phyloP scores from a whole-genome alignment of 306 rosid genomes.

The Prunus dulcis region DNA sequence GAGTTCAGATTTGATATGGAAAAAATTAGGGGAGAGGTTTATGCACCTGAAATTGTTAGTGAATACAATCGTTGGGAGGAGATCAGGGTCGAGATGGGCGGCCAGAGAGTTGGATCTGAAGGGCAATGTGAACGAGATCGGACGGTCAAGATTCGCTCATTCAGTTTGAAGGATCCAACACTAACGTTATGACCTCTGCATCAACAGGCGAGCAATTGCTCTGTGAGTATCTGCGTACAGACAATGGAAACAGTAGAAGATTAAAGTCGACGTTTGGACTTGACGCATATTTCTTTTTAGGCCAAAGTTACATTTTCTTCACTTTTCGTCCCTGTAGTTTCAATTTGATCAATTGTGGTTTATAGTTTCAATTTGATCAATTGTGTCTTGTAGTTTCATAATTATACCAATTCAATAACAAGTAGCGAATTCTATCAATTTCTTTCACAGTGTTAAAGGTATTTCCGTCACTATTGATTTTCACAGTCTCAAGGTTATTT shows the following conservation, averaged over 20 bases:
- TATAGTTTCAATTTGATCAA: too few species aligned
- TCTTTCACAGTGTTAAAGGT: too few species aligned
- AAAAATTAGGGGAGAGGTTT: neutral
- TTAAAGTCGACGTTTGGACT: conserved; percentile 5
- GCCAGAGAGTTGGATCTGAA: conserved; percentile 24
- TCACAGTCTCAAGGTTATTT: too few species aligned
- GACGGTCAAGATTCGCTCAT: conserved; percentile 39
- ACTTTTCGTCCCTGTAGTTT: too few species aligned
- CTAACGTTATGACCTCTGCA: conserved; percentile 35
- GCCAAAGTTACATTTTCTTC: too few species aligned
- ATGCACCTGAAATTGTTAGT: neutral
- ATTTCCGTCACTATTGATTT: too few species aligned
- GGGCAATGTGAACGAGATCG: conserved; percentile 19
- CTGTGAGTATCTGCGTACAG: neutral
- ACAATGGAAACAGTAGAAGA: neutral
- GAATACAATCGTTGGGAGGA: neutral
- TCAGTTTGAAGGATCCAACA: conserved; percentile 15
- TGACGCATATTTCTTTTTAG: neutral
- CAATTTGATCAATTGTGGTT: too few species aligned
- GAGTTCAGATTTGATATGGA: neutral
- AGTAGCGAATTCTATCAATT: too few species aligned
- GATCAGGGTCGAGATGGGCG: conserved; percentile 32
- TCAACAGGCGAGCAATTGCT: neutral
- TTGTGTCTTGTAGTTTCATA: too few species aligned
- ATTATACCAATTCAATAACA: too few species aligned